Conservation (phyloP, 352 stramenopile genomes). For the Phytopythium kandeliae region DNA sequence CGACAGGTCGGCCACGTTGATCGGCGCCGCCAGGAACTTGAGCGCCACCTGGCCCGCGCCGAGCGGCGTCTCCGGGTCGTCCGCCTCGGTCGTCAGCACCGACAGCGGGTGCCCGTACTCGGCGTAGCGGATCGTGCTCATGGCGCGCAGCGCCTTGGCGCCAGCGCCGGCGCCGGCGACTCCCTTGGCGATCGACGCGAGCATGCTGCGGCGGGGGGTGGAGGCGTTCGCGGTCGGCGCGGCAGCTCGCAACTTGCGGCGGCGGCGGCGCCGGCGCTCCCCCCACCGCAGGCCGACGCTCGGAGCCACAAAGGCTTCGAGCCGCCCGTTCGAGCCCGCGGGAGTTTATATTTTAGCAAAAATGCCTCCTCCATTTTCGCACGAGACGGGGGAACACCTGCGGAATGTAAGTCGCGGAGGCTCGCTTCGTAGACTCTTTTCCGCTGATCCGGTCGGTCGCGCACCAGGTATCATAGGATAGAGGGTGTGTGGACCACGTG, state of each 20-base stretch:
- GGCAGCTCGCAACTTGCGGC: not conserved
- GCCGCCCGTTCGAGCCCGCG: not conserved
- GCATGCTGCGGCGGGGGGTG: constrained; percentile 23
- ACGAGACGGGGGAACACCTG: not conserved
- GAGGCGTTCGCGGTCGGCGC: not conserved
- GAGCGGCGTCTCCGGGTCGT: constrained; percentile 51
- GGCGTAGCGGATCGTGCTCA: constrained; percentile 71
- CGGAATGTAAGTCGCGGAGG: constrained; percentile 3
- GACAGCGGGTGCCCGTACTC: constrained; percentile 65
- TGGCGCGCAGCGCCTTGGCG: constrained; percentile 29
- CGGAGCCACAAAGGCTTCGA: not conserved
- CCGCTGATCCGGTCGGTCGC: constrained; percentile 10
- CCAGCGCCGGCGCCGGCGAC: constrained; percentile 21
- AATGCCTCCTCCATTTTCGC: not conserved
- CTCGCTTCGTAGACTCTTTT: constrained; percentile 13
- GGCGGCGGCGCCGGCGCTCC: not conserved
- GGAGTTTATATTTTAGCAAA: not conserved
- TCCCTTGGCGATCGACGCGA: constrained; percentile 57
- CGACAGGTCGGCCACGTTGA: constrained; percentile 86
- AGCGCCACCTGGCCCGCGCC: constrained; percentile 66
- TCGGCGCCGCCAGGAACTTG: constrained; percentile 86
- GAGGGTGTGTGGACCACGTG: constrained; percentile 4
- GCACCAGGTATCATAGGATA: too few relatives aligned
- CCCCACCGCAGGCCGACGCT: not conserved
- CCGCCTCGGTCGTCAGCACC: constrained; percentile 64